Conservation (phyloP, 2,329 filamentous ascomycete species). For the Aspergillus quadrilineatus region DNA sequence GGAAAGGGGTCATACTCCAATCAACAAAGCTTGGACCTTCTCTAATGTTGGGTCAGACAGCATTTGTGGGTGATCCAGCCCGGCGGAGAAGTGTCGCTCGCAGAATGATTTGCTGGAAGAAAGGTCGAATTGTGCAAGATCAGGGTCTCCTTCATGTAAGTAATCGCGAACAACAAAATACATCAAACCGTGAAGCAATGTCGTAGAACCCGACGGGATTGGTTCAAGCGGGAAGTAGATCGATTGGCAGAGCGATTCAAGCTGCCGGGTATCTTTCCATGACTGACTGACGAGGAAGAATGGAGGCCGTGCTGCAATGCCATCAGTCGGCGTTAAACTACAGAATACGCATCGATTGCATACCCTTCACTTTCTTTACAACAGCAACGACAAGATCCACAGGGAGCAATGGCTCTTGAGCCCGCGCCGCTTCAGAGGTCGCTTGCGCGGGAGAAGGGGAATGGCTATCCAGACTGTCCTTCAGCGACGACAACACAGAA, state of each 20-base stretch:
- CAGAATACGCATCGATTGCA: background rate
- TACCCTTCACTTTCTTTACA: conserved; percentile 24
- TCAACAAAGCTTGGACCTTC: conserved; percentile 24
- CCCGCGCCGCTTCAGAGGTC: background rate
- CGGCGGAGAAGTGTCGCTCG: conserved; percentile 18
- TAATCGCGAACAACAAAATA: conserved; percentile 29
- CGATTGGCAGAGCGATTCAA: conserved; percentile 24
- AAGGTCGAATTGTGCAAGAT: conserved; percentile 20
- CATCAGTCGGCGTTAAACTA: background rate
- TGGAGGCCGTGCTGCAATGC: conserved; percentile 21
- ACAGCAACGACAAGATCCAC: conserved; percentile 23
- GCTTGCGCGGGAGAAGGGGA: background rate
- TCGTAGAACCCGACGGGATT: conserved; percentile 21
- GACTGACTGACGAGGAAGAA: conserved; percentile 29
- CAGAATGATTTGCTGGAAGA: conserved; percentile 17
- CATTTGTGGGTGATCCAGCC: conserved; percentile 22
- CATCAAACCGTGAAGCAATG: conserved; percentile 25
- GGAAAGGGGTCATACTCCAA: conserved; percentile 17
- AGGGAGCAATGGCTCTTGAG: conserved; percentile 17
- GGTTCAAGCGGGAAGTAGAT: conserved; percentile 26
- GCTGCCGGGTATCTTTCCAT: conserved; percentile 22
- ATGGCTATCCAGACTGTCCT: conserved; percentile 19
- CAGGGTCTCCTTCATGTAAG: conserved; percentile 20
- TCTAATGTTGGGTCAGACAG: conserved; percentile 24
- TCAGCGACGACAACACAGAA: conserved; percentile 20